Conservation (phyloP, 2,329 filamentous ascomycete genomes). For the Sclerotinia sclerotiorum region DNA sequence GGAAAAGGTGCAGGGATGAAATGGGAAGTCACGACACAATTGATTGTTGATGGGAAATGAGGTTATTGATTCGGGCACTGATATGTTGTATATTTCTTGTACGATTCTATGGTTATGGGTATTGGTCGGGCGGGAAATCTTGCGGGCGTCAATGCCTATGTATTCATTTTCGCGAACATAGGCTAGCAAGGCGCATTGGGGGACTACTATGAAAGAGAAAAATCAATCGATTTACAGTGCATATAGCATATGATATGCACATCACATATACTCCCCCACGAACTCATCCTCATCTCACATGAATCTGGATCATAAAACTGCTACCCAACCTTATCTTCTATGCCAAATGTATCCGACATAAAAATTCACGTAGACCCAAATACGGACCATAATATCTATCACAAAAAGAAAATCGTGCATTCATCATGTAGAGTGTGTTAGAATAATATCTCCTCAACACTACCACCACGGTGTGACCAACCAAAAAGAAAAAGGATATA, state of each 20-base stretch:
- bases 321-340: too few relatives aligned
- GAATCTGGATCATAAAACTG: too few relatives aligned
- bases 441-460: constrained; percentile 3
- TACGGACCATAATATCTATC: not conserved
- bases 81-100: not conserved
- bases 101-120: not conserved
- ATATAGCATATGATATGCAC: not conserved
- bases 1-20: constrained; percentile 73
- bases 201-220: not conserved
- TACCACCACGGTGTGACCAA: not conserved
- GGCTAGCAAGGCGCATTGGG: not conserved
- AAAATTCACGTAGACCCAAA: too few relatives aligned
- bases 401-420: constrained; percentile 15
- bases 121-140: too few relatives aligned
- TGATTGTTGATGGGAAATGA: constrained; percentile 43
- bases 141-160: not conserved
- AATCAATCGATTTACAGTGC: not conserved
- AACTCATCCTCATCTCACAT: too few relatives aligned
- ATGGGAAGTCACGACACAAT: constrained; percentile 93
- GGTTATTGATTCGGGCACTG: not conserved
- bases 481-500: not conserved
- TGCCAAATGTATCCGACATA: too few relatives aligned
- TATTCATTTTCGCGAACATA: not conserved
- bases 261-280: not conserved
- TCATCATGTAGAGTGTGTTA: constrained; percentile 10